These are phyloP conservation scores for Xylaria sp. DNA, from an alignment of 2,329 filamentous ascomycete genomes.

Conservation along the genomic window DNA sequence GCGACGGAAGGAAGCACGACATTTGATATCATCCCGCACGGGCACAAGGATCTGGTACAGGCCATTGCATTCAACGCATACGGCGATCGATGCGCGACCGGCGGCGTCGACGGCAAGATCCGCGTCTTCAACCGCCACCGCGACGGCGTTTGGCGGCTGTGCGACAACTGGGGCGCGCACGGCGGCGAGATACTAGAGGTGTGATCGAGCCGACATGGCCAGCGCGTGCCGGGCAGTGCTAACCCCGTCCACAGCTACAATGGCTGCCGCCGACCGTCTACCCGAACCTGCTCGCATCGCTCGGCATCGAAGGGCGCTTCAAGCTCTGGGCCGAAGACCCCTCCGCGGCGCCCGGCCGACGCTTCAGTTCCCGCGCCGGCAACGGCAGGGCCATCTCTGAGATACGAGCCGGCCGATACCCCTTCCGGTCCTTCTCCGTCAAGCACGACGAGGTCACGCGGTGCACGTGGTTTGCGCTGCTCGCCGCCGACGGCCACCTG, in stretches of 20 bases:
- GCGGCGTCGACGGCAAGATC: constrained; percentile 89
- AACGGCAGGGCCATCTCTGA: constrained; percentile 59
- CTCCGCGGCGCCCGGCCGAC: constrained; percentile 76
- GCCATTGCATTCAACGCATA: constrained; percentile 91
- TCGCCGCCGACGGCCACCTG: constrained; percentile 81
- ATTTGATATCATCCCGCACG: constrained; percentile 71
- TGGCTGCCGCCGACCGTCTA: constrained; percentile 93
- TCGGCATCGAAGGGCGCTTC: constrained; percentile 88
- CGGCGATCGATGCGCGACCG: constrained; percentile 88
- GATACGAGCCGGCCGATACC: constrained; percentile 63
- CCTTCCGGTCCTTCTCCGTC: constrained; percentile 84
- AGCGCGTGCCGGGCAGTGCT: constrained; percentile 5
- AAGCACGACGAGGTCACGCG: constrained; percentile 78
- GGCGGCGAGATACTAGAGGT: constrained; percentile 90
- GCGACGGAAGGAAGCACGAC: constrained; percentile 48
- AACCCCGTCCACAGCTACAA: constrained; percentile 67
- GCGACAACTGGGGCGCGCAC: constrained; percentile 89
- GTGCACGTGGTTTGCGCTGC: constrained; percentile 83
- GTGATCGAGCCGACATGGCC: constrained; percentile 40
- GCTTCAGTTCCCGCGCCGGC: constrained; percentile 72
- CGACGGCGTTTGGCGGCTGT: constrained; percentile 77
- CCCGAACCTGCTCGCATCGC: constrained; percentile 81
- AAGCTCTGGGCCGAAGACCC: constrained; percentile 93
- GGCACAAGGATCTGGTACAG: constrained; percentile 80
- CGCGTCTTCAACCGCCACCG: constrained; percentile 88